Conservation (phyloP, 2,329 filamentous ascomycete species). For the Alternaria tenuissima region DNA sequence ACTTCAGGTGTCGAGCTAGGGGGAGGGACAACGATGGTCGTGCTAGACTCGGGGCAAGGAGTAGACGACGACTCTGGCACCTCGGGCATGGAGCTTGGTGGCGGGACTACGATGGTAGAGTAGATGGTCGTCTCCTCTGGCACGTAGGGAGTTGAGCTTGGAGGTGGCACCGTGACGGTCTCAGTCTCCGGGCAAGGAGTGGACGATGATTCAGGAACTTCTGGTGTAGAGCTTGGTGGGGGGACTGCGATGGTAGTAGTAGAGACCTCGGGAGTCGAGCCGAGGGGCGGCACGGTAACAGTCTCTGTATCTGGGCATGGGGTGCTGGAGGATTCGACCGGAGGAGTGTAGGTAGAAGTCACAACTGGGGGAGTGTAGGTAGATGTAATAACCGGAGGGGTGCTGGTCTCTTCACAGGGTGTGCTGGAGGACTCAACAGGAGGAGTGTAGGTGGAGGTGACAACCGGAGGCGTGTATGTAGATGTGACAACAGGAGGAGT, state of each 20-base stretch:
- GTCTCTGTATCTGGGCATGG: constrained; percentile 8
- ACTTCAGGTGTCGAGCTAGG: constrained; percentile 8
- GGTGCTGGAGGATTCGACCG: constrained; percentile 1
- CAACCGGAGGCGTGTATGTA: not conserved
- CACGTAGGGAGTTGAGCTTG: constrained; percentile 2
- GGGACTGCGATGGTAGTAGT: not conserved
- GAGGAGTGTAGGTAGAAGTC: not conserved
- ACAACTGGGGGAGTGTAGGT: not conserved
- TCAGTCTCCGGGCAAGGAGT: constrained; percentile 2
- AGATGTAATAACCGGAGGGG: not conserved
- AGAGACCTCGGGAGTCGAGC: not conserved
- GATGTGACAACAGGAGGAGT: not conserved
- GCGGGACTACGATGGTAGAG: not conserved
- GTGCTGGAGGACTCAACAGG: not conserved
- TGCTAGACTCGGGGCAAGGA: not conserved
- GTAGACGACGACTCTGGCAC: constrained; percentile 1
- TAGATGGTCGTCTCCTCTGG: not conserved
- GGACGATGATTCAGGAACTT: not conserved
- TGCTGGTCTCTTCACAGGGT: not conserved
- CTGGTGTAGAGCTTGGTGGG: not conserved
- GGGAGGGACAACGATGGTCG: not conserved
- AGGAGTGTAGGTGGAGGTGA: not conserved
- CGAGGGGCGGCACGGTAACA: not conserved
- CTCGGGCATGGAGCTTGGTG: not conserved
- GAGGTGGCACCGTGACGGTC: not conserved